Base-by-base conservation (phyloP, 345 rosid genomes). In the Corchorus olitorius region DNA sequence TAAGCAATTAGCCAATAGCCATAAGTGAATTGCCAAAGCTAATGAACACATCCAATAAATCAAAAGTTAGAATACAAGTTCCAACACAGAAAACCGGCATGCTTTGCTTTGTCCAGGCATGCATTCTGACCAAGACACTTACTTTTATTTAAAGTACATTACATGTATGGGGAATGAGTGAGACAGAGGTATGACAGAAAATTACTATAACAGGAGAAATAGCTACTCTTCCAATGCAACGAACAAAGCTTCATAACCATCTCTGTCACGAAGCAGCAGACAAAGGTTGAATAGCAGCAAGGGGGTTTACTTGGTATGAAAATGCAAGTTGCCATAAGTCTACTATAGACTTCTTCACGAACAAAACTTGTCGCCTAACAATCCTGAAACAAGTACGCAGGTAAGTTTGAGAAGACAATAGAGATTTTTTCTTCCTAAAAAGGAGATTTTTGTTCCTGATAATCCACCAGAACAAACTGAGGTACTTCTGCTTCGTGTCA, bases 241-340 rank as follows among this genome's bases (percentile, higher is more conserved):
- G 63, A 59, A 8, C 20, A 33, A 35, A 14, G n/a, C 41, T 27
- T 68, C 52, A 45, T 74, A 55, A 70, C 53, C 70, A 68, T 76
- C 77, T 4, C 66, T 39, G 63, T 15, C 46, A 53, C 8, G 77
- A 49, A 59, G 85, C 69, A 61, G 83, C 70, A 69, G 93, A 85
- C 66, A 94, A 86, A 78, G 98, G 83, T 72, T 90, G 97, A 78
- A 91, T 88, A 20, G 94, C 97, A 71, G 97, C 98, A 65, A 96
- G 89, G 64, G 98, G 98, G 60, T 93, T 96, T 73, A 92, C 93
- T 72, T 96, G 98, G 84, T 90, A 92, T 22, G 99, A 92, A 79
- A 96, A 93, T 68, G 97, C 91, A 41, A 93, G 97, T 82, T 82
- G 88, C 97, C 98, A 96, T 67, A 93, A 84, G 77, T 96, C 98